Evolutionary conservation across 768 basidiomycete genomes (phyloP).

Genomic region (Trametes punicea): DNA sequence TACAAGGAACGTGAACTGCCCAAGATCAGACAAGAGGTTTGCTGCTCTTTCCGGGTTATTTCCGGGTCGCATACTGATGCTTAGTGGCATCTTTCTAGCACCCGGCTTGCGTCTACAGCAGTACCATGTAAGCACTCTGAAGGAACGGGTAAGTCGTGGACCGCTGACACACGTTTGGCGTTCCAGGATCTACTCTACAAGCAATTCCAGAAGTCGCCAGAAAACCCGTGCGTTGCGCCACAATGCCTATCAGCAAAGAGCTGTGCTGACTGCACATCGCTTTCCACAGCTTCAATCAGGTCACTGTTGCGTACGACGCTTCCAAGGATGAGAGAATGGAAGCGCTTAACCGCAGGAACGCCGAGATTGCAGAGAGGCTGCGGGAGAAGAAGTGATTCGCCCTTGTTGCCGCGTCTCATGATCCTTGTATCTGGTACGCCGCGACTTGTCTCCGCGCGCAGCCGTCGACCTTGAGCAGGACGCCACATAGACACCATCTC

Average conservation of each 20-base stretch:
- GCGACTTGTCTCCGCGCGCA: too few species aligned
- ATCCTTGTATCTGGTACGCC: too few species aligned
- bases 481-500: too few species aligned
- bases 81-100: conserved; percentile 54
- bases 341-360: conserved; percentile 66
- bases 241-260: too few species aligned
- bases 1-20: conserved; percentile 88
- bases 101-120: conserved; percentile 87
- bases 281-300: conserved; percentile 77
- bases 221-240: conserved; percentile 75
- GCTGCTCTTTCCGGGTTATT: conserved; percentile 18
- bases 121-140: conserved; percentile 54
- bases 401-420: too few species aligned
- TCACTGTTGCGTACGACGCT: conserved; percentile 75
- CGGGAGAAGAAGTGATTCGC: conserved; percentile 33
- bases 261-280: background rate
- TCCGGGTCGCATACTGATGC: background rate
- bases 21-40: conserved; percentile 65
- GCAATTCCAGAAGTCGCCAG: conserved; percentile 94
- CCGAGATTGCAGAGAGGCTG: conserved; percentile 63
- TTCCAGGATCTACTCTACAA: conserved; percentile 80
- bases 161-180: too few species aligned
- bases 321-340: conserved; percentile 81
- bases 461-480: too few species aligned
- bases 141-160: too few species aligned